Percentiles rank a stretch among this genome's conserved stretches.
These are phyloP conservation scores for Russula vinacea DNA, from an alignment of 768 basidiomycete genomes.

Conservation along the genomic window DNA sequence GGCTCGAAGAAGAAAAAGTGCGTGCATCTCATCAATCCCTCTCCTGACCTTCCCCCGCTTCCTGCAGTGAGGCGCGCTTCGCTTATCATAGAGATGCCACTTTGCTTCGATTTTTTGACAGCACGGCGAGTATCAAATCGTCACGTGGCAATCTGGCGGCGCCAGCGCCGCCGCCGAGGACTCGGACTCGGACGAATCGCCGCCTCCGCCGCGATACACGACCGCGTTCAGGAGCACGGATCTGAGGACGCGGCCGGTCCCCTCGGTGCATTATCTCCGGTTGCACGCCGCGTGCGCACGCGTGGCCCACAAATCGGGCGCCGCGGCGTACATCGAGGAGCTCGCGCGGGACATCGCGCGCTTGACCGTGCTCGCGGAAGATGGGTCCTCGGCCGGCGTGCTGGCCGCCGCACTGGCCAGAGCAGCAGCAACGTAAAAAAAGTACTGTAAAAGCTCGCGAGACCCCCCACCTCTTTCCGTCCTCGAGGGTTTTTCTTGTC, in stretches of 20 bases:
- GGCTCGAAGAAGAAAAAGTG: slow-evolving; percentile 38
- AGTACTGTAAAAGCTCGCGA: not conserved
- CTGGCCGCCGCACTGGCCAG: slow-evolving; percentile 21
- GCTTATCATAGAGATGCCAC: too few species aligned
- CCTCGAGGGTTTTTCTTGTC: too few species aligned
- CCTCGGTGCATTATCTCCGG: slow-evolving; percentile 36
- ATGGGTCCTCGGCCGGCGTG: slow-evolving; percentile 23
- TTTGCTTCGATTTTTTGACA: too few species aligned
- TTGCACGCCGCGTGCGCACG: slow-evolving; percentile 44
- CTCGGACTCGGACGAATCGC: slow-evolving; percentile 5
- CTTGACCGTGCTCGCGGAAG: slow-evolving; percentile 24
- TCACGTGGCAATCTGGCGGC: slow-evolving; percentile 19
- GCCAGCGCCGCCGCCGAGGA: too few species aligned
- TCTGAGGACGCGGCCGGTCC: slow-evolving; percentile 34
- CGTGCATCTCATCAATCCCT: not conserved
- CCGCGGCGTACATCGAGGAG: slow-evolving; percentile 37
- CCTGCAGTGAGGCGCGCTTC: not conserved
- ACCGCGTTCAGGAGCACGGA: slow-evolving; percentile 36
- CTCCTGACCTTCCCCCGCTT: too few species aligned
- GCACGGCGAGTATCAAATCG: slow-evolving; percentile 16
- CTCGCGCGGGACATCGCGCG: slow-evolving; percentile 31
- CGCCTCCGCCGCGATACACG: not conserved
- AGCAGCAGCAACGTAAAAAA: not conserved
- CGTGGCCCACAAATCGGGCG: slow-evolving; percentile 43
- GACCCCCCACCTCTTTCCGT: not conserved